These are phyloP conservation scores for Ophiostoma piceae DNA, from an alignment of 2,329 filamentous ascomycete species.

Conservation along the genomic window DNA sequence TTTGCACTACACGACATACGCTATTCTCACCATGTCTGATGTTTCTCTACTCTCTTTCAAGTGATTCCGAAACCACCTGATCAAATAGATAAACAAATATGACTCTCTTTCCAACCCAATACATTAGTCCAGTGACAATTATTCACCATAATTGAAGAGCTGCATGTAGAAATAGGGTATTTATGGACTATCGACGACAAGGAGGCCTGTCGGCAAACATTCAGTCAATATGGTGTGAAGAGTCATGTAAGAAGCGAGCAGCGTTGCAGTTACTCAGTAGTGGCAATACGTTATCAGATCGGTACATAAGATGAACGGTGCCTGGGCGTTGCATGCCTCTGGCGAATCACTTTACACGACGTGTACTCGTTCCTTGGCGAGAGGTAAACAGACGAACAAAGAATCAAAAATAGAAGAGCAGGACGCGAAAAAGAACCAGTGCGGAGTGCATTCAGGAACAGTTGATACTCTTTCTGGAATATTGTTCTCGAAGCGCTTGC, in stretches of 20 bases:
- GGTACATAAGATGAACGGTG: background rate
- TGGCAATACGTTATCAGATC: background rate
- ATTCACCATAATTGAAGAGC: background rate
- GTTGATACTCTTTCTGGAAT: conserved; percentile 1
- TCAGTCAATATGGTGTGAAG: background rate
- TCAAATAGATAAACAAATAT: background rate
- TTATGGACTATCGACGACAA: background rate
- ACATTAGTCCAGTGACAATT: background rate
- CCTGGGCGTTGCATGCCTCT: background rate
- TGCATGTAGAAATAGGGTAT: background rate
- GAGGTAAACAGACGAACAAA: background rate
- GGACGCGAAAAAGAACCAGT: background rate
- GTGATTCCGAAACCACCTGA: background rate
- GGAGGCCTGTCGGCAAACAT: background rate
- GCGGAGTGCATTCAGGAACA: background rate
- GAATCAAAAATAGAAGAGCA: background rate
- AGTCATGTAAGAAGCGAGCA: background rate
- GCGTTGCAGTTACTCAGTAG: background rate
- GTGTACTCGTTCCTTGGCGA: background rate
- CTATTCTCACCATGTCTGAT: background rate
- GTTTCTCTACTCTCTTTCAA: background rate
- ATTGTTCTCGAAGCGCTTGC: background rate
- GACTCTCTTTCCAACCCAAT: background rate
- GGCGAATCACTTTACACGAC: conserved; percentile 2
- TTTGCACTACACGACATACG: background rate